phyloP scores from a whole-genome alignment of 148 eudicot species.

The Polygonum aviculare region DNA sequence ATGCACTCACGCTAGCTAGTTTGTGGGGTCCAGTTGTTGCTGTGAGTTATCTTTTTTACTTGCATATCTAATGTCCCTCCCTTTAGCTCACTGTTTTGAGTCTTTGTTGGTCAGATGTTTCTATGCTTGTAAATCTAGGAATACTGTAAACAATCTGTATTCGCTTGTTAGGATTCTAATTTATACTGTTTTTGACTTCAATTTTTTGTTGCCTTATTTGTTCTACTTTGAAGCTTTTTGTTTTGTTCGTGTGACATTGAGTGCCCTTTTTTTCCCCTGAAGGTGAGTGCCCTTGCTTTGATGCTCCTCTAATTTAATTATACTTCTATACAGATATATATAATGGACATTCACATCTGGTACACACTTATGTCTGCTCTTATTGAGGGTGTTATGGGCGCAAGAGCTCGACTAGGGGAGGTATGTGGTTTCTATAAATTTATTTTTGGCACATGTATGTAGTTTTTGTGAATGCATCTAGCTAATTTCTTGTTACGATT shows the following conservation, averaged over 20 bases:
- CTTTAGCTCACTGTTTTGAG: background rate
- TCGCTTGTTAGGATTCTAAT: background rate
- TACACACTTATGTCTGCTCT: conserved; percentile 91
- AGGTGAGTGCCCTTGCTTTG: background rate
- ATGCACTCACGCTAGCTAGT: conserved; percentile 65
- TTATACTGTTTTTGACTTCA: background rate
- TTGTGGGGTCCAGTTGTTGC: conserved; percentile 97
- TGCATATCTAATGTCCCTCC: background rate
- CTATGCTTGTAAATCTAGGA: background rate
- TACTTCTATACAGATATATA: conserved; percentile 56
- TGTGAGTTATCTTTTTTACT: conserved; percentile 41
- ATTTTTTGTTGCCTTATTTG: background rate
- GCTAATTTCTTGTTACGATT: background rate
- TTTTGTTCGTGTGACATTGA: background rate
- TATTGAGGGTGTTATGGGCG: conserved; percentile 98
- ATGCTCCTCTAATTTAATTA: background rate
- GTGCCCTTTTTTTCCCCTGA: background rate
- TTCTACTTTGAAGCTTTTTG: background rate
- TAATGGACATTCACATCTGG: conserved; percentile 95
- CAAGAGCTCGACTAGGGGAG: conserved; percentile 94
- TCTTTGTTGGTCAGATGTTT: background rate
- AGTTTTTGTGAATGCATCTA: background rate
- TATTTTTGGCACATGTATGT: conserved; percentile 7
- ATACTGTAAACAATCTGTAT: background rate
- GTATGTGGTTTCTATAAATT: conserved; percentile 22